Conservation (phyloP, 805 yeast species). For the Saccharomycopsis selenospora region DNA sequence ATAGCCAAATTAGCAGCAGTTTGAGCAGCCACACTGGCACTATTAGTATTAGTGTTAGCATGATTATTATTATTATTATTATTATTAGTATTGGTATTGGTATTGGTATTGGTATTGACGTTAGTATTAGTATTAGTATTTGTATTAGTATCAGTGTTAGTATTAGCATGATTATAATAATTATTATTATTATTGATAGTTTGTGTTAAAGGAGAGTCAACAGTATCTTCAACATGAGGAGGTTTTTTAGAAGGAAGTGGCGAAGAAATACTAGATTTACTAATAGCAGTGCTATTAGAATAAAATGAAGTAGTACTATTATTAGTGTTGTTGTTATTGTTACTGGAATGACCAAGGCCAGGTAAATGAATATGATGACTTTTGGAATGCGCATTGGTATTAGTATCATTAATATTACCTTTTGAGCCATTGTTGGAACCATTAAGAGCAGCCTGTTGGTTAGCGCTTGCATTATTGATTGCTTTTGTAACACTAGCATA, state of each 20-base stretch:
- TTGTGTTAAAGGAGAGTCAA: background rate
- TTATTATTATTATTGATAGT: background rate
- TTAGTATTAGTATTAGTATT: background rate
- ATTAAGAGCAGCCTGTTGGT: constrained; percentile 2
- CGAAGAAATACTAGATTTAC: constrained; percentile 24
- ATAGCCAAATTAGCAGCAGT: background rate
- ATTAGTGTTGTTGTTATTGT: background rate
- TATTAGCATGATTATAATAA: no score
- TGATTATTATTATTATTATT: background rate
- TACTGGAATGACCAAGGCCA: background rate
- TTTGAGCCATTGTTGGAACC: background rate
- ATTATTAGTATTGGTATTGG: no score
- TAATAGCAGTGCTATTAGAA: constrained; percentile 24
- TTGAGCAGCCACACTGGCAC: background rate
- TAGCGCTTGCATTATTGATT: background rate
- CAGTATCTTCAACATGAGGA: constrained; percentile 2
- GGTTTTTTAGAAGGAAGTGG: background rate
- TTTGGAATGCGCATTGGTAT: background rate
- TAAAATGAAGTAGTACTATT: background rate
- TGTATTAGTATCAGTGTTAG: no score
- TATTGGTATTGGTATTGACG: background rate
- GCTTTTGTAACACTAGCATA: background rate
- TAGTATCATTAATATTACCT: background rate
- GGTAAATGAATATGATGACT: background rate
- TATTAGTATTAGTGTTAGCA: background rate